phyloP scores from a whole-genome alignment of 495 filamentous ascomycete species.

The Barbatosphaeria neglecta region DNA sequence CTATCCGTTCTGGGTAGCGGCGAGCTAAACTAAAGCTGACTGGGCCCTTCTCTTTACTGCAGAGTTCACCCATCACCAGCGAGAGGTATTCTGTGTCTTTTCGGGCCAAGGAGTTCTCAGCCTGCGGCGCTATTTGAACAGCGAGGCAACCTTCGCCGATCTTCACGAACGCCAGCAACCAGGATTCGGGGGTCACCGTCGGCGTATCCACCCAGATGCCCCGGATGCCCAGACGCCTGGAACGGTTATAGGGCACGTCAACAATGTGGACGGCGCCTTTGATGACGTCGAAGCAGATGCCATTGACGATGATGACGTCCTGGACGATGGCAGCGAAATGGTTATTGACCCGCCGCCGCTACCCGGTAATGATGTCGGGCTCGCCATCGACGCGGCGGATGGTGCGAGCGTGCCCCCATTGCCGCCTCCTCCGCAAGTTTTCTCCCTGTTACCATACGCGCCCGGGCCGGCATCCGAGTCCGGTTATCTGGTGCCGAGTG shows the following conservation, averaged over 20 bases:
- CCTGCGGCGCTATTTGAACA: constrained; percentile 70
- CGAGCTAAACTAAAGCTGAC: constrained; percentile 18
- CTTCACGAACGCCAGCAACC: not conserved
- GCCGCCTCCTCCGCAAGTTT: not conserved
- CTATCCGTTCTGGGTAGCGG: not conserved
- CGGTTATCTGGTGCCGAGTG: not conserved
- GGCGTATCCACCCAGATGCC: constrained; percentile 2
- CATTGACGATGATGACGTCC: constrained; percentile 28
- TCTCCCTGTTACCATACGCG: not conserved
- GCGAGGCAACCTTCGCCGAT: constrained; percentile 19
- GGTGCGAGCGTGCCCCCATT: constrained; percentile 3
- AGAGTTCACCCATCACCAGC: constrained; percentile 95
- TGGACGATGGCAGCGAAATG: constrained; percentile 32
- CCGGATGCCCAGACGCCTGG: constrained; percentile 5
- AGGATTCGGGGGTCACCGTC: not conserved
- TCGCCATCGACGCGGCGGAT: not conserved
- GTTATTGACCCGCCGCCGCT: constrained; percentile 22
- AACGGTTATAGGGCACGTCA: not conserved
- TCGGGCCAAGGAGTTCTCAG: constrained; percentile 72
- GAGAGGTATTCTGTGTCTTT: constrained; percentile 94
- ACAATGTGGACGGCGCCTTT: constrained; percentile 17
- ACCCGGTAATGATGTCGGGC: constrained; percentile 1
- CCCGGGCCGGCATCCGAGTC: not conserved
- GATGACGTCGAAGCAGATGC: constrained; percentile 23
- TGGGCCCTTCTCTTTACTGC: no score